Evolutionary conservation across 1,284 basidiomycete species (phyloP).

Genomic region (Athelia psychrophila): DNA sequence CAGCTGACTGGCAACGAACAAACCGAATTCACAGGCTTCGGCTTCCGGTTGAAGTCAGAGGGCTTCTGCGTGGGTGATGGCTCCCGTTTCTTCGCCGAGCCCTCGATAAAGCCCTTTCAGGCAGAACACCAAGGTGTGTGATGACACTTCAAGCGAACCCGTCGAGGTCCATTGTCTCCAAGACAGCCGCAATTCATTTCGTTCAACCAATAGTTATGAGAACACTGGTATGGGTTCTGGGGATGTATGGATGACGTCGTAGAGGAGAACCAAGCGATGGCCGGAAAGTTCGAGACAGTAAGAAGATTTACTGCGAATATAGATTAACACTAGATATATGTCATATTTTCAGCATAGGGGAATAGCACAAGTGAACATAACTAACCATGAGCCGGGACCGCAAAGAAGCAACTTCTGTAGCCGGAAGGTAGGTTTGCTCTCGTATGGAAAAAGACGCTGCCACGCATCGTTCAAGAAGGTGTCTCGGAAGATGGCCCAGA

Average conservation of each 20-base stretch:
- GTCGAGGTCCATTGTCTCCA: not conserved
- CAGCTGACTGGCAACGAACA: not conserved
- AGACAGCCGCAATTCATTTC: not conserved
- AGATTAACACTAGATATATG: not conserved
- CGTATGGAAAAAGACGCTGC: not conserved
- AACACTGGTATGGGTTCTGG: not conserved
- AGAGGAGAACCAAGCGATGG: not conserved
- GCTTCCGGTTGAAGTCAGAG: not conserved
- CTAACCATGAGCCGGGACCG: not conserved
- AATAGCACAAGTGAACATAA: not conserved
- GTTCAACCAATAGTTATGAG: not conserved
- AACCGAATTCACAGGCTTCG: not conserved
- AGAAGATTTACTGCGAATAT: not conserved
- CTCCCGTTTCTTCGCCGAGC: not conserved
- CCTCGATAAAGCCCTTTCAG: not conserved
- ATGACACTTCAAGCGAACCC: not conserved
- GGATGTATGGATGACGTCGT: not conserved
- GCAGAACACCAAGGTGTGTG: not conserved
- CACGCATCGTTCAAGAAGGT: not conserved
- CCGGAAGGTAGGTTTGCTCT: not conserved
- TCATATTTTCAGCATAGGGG: no score
- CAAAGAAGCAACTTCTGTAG: not conserved
- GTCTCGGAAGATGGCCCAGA: not conserved
- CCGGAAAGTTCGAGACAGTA: not conserved
- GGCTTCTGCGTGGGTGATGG: not conserved